Evolutionary conservation across 345 rosid species (phyloP).

Genomic region (Hirschfeldia incana): DNA sequence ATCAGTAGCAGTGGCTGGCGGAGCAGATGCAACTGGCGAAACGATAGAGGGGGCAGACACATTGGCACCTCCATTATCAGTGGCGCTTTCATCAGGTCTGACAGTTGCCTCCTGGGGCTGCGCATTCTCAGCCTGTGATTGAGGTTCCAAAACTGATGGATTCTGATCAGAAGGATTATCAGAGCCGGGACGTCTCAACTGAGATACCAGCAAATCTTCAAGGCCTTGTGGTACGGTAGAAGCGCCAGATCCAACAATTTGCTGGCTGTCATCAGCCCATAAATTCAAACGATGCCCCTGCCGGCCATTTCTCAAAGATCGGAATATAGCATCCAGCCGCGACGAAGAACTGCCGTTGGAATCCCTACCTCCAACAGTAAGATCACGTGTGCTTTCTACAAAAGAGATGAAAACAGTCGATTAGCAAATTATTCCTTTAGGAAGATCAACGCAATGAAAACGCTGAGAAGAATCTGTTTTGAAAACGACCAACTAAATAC

Average conservation of each 20-base stretch:
- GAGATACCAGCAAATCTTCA: slow-evolving; percentile 91
- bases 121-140: slow-evolving; percentile 46
- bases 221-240: slow-evolving; percentile 80
- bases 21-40: slow-evolving; percentile 47
- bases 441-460: neutral
- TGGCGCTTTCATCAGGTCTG: slow-evolving; percentile 54
- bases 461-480: neutral
- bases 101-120: slow-evolving; percentile 49
- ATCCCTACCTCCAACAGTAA: slow-evolving; percentile 55
- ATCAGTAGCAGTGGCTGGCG: slow-evolving; percentile 50
- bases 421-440: slow-evolving; percentile 19
- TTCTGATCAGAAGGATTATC: slow-evolving; percentile 66
- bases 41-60: slow-evolving; percentile 47
- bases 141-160: slow-evolving; percentile 47
- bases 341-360: slow-evolving; percentile 49
- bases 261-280: slow-evolving; percentile 92
- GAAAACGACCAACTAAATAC: neutral
- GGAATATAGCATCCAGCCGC: slow-evolving; percentile 77
- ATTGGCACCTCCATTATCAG: slow-evolving; percentile 46
- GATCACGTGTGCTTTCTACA: slow-evolving; percentile 56
- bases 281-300: slow-evolving; percentile 83
- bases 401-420: neutral
- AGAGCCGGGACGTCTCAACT: slow-evolving; percentile 67
- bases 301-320: slow-evolving; percentile 84
- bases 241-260: slow-evolving; percentile 68